These are phyloP conservation scores for Saitozyma podzolica DNA, from an alignment of 768 basidiomycete species.

Conservation along the genomic window DNA sequence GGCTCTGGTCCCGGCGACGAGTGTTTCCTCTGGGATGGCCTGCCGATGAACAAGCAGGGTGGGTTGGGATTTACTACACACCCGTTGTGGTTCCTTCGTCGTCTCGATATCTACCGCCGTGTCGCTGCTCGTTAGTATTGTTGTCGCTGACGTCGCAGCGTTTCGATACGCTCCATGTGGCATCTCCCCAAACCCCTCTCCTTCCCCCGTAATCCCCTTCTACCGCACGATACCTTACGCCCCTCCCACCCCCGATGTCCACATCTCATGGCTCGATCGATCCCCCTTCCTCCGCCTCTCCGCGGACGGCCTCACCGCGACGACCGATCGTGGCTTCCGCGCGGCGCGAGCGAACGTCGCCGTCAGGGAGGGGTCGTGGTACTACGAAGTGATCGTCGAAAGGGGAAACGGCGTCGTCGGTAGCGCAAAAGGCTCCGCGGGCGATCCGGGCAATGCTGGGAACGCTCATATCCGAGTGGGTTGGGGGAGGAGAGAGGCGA, in stretches of 20 bases:
- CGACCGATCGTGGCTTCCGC: slow-evolving; percentile 85
- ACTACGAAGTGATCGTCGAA: slow-evolving; percentile 82
- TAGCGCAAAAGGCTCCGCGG: slow-evolving; percentile 54
- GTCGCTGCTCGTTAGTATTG: not conserved
- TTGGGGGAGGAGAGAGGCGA: slow-evolving; percentile 87
- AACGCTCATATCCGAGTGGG: slow-evolving; percentile 81
- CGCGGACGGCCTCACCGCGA: slow-evolving; percentile 40
- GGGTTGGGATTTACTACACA: not conserved
- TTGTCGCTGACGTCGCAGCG: slow-evolving; percentile 18
- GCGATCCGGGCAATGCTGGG: slow-evolving; percentile 28
- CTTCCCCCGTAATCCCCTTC: slow-evolving; percentile 37
- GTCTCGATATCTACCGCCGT: too few relatives aligned
- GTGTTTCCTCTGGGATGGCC: slow-evolving; percentile 46
- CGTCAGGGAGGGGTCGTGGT: slow-evolving; percentile 87
- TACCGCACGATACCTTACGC: slow-evolving; percentile 42
- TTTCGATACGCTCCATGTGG: slow-evolving; percentile 46
- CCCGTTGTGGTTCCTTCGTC: too few relatives aligned
- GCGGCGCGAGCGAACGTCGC: slow-evolving; percentile 87
- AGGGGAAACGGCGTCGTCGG: slow-evolving; percentile 58
- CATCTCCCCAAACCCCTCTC: slow-evolving; percentile 39
- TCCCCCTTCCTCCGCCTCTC: slow-evolving; percentile 47
- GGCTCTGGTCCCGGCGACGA: slow-evolving; percentile 41
- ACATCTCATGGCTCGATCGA: slow-evolving; percentile 48
- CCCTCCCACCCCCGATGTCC: slow-evolving; percentile 33
- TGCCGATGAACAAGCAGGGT: slow-evolving; percentile 48